Evolutionary conservation across 768 basidiomycete genomes (phyloP), one percentile per base, ranked within the genome.

Genomic region (Collybia sordida): DNA sequence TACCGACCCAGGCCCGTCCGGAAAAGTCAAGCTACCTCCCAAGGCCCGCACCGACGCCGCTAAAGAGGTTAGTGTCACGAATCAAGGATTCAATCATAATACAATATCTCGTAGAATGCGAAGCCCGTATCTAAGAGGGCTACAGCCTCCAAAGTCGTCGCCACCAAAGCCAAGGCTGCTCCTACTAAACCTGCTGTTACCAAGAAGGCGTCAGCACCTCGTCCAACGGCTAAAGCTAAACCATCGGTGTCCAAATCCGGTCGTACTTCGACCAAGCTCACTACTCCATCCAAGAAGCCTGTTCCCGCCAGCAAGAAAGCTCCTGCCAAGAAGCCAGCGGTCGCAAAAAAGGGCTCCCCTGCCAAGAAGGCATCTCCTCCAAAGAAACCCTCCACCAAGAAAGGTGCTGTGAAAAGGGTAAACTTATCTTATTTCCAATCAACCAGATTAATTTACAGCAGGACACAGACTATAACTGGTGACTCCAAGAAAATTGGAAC

Each of bases 401-500:
- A 76, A 49, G 79, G 75, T 39, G 44, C 70, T 3, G 77, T 74
- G 6, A 87, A 87, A 78, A 87, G 85, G 78, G 86, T 83, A 38
- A 31, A 56, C 9, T 11, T 53, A 0, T 24, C 18, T 15, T 14
- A 25, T 15, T 21, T 41, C 21, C 0, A 4, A n/a, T 42, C 6
- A 34, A 22, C 11, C 19, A n/a, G 17, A 39, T 31, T 5, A 24
- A 44, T 42, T 45, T 36, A 25, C 24, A 38, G 7, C 19, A 25
- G 12, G 7, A 27, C 39, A 15, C 47, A 75, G 74, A 55, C 73
- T 39, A 63, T 72, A 19, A 72, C 59, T n/a, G 72, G 71, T 23
- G 70, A 69, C 36, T 51, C 64, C 8, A 74, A 74, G 61, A 74
- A 74, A 51, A 57, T 69, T 12, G 57, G 53, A 14, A 55, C 52